Base-by-base conservation (phyloP, 352 stramenopile genomes). In the Pythium phragmiticola region DNA sequence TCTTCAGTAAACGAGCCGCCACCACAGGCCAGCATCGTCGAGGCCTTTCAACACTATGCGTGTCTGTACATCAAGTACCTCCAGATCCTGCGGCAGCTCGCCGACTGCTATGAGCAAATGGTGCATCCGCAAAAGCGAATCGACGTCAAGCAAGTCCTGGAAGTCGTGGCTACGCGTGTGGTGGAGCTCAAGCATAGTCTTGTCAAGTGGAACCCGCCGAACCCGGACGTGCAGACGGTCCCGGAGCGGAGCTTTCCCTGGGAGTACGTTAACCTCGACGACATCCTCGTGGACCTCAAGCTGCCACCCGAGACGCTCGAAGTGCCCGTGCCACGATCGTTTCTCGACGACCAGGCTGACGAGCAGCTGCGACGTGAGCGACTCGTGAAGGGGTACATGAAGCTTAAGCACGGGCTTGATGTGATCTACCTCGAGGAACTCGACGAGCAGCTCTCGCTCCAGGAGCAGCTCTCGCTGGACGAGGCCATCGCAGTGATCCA, bases 51-150 rank as follows among this genome's bases (percentile, higher is more conserved):
- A 75, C 90, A 98, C 72, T 98, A 97, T 70, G 88, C 90, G n/a
- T 96, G 87, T 51, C 74, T 98, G 36, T 98, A 98, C 77, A 95
- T 98, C 64, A 96, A 97, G 77, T 98, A 97, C 68, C 82, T 95
- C 50, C 87, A 98, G 69, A 96, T 98, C 62, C 82, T 98, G 56
- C 84, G 80, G 34, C 85, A 88, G 2, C 75, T 98, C 50, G 74
- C 95, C 33, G 82, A 88, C 56, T 98, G 89, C 70, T 98, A 98
- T 74, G 91, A 98, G 56, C 81, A 89, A 74, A 97, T 97, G 77
- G 84, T 98, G 49, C 95, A 98, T 59, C 92, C 92, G 17, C 95
- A 98, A 63, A 98, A 98, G 66, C 90, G 94, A 37, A 86, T 97
- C 51, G 90, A 97, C 67, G 90, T 98, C 26, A 96, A 96, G 66